Evolutionary conservation across 2,329 filamentous ascomycete genomes (phyloP), one percentile per base, ranked within the genome.

Genomic region (Xylariaceae sp.): DNA sequence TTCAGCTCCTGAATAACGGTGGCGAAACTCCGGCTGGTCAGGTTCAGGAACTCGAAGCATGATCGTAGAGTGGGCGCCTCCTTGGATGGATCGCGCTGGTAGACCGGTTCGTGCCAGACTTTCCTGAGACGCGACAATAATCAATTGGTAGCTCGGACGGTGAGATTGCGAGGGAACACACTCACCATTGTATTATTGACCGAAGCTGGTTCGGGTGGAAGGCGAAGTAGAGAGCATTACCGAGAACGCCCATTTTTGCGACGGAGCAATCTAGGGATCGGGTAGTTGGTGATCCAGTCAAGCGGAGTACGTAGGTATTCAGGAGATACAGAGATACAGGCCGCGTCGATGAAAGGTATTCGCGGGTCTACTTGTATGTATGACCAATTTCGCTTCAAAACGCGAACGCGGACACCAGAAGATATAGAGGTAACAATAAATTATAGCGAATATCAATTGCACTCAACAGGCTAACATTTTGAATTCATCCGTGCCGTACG

Each of bases 1-100:
- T 97, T 93, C 43, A 99, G 84, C 77, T 99, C 95, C 76, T 96
- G 87, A 63, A 99, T 99, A 71, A 99, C 95, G 45, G 91, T 83
- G 50, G 89, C 82, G 75, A 99, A 99, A 73, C 92, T 97, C 57
- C 95, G 90, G 72, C 93, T 97, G 50, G 95, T 99, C 79, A 89
- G 65, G 67, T 93, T 82, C 63, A 99, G 85, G 74, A 89, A 91
- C 62, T 89, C 79, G 79, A 96, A 98, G 80, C 95, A 98, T 80
- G 86, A 81, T 73, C 85, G 84, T 59, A 96, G 82, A 16, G 88
- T 88, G 51, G 81, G 78, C 23, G 86, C 81, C 75, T 98, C 95
- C 65, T 90, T 90, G 59, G 81, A 79, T 62, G 85, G 81, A 70
- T 96, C 84, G 71, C 93, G 90, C 71, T 82, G 84, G 79, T 98